A percentile compares a stretch with the other conserved stretches of the same genome.
Conservation (phyloP, 345 rosid species). For the Corchorus capsularis region DNA sequence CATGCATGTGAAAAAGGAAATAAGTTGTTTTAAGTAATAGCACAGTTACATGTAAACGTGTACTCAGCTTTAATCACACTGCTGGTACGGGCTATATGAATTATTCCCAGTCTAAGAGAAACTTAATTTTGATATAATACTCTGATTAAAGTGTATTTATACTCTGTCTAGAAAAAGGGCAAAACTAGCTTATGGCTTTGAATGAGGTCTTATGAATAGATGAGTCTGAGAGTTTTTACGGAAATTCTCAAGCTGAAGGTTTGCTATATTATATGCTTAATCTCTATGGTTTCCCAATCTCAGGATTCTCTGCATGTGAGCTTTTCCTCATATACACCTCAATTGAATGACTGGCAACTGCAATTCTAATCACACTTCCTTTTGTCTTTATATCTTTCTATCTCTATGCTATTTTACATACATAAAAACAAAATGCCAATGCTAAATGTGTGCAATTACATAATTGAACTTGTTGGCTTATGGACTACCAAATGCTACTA, state of each 20-base stretch:
- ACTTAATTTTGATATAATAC: not conserved
- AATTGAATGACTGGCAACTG: not conserved
- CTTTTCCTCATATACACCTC: not conserved
- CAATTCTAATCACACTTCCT: not conserved
- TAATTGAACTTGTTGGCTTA: no score
- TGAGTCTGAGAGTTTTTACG: not conserved
- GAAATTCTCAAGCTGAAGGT: not conserved
- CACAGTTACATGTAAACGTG: not conserved
- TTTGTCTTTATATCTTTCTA: constrained; percentile 10
- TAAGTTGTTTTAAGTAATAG: not conserved
- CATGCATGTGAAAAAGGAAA: not conserved
- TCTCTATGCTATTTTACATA: not conserved
- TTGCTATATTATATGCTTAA: no score
- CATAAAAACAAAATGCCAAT: not conserved
- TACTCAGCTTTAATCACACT: not conserved
- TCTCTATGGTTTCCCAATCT: not conserved
- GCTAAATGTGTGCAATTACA: no score
- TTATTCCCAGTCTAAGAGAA: not conserved
- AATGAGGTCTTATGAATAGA: not conserved
- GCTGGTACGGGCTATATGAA: not conserved
- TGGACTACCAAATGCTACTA: no score
- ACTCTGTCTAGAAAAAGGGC: not conserved
- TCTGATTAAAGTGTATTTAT: not conserved
- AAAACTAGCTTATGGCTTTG: not conserved
- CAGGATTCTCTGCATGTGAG: not conserved